phyloP scores from a whole-genome alignment of 345 rosid genomes.

The Dipteronia dyeriana region DNA sequence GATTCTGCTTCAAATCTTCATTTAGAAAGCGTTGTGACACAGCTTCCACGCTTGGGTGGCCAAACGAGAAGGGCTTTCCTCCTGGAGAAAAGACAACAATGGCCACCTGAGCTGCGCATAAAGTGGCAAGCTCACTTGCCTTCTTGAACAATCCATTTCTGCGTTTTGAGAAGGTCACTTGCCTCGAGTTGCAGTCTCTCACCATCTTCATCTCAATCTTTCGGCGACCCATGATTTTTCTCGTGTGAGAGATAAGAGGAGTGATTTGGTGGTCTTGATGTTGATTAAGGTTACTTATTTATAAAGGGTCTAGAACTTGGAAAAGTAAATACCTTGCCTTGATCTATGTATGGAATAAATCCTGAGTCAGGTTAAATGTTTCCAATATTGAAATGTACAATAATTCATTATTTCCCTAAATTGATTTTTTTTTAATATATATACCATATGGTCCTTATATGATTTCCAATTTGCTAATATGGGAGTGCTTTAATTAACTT shows the following conservation, averaged over 20 bases:
- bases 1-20: conserved; percentile 4
- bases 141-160: conserved; percentile 69
- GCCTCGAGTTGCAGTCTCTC: conserved; percentile 53
- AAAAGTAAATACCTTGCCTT: neutral
- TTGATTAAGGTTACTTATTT: too few species aligned
- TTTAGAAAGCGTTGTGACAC: conserved; percentile 43
- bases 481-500: neutral
- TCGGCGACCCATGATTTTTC: conserved; percentile 51
- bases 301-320: neutral
- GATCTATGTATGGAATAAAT: neutral
- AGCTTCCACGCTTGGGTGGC: conserved; percentile 56
- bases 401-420: conserved; percentile 9
- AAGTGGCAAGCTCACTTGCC: conserved; percentile 54
- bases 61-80: conserved; percentile 68
- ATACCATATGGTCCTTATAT: too few species aligned
- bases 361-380: neutral
- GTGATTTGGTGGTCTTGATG: neutral
- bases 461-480: neutral
- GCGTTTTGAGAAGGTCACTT: conserved; percentile 73
- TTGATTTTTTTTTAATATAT: neutral
- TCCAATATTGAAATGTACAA: conserved; percentile 14
- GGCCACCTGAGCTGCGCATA: conserved; percentile 58
- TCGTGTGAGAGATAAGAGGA: neutral
- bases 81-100: conserved; percentile 73
- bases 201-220: conserved; percentile 69